phyloP scores from a whole-genome alignment of 2,329 filamentous ascomycete genomes.

The Penicillium sp. region DNA sequence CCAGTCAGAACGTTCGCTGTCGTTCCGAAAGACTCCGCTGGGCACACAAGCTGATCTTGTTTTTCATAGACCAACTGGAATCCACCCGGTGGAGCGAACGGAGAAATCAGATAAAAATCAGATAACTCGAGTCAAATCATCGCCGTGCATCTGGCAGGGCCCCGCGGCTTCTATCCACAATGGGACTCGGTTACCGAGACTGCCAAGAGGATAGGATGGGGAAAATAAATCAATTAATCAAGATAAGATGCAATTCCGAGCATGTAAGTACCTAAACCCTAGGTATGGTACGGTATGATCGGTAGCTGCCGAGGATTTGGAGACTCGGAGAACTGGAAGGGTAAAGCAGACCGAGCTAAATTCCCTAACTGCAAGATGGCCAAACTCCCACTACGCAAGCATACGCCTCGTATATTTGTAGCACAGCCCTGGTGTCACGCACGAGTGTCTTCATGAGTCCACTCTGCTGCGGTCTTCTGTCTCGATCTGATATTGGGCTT shows the following conservation, averaged over 20 bases:
- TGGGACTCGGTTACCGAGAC: constrained; percentile 23
- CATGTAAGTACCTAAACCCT: too few relatives aligned
- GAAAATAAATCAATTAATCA: constrained; percentile 1
- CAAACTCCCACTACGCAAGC: too few relatives aligned
- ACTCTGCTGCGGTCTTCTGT: too few relatives aligned
- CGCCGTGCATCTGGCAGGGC: constrained; percentile 11
- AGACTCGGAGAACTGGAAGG: too few relatives aligned
- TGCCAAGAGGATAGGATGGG: constrained; percentile 15
- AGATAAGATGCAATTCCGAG: constrained; percentile 17
- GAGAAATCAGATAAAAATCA: constrained; percentile 30
- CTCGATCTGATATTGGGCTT: too few relatives aligned
- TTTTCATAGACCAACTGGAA: constrained; percentile 13
- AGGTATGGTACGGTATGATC: too few relatives aligned
- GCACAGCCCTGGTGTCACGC: too few relatives aligned
- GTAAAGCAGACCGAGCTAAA: too few relatives aligned
- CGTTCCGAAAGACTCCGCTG: constrained; percentile 2
- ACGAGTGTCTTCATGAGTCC: too few relatives aligned
- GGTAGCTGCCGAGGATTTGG: too few relatives aligned
- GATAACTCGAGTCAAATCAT: constrained; percentile 27
- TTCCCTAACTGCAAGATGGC: too few relatives aligned
- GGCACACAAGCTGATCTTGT: constrained; percentile 2
- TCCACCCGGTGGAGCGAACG: constrained; percentile 26
- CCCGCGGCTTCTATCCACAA: constrained; percentile 24
- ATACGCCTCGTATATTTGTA: too few relatives aligned
- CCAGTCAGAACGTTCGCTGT: neutral